phyloP scores from a whole-genome alignment of 1,284 basidiomycete genomes.

The Ganoderma multipileum region DNA sequence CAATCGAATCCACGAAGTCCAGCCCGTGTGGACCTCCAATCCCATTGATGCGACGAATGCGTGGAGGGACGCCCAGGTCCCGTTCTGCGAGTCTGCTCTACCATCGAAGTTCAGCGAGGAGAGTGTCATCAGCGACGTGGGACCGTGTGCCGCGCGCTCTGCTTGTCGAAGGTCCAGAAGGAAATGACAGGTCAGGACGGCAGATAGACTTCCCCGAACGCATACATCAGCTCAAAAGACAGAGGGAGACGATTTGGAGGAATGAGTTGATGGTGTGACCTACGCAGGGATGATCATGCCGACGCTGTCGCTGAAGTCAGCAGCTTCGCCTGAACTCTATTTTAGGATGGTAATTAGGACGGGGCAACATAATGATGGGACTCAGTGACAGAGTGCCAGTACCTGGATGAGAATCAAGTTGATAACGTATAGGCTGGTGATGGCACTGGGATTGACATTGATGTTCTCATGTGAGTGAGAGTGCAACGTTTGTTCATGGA shows the following conservation, averaged over 20 bases:
- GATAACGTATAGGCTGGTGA: background rate
- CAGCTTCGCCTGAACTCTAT: background rate
- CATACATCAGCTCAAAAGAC: background rate
- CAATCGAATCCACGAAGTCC: background rate
- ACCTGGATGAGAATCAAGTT: background rate
- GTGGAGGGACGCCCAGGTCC: background rate
- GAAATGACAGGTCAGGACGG: background rate
- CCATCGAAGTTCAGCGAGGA: background rate
- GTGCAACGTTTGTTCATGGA: background rate
- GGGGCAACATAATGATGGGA: background rate
- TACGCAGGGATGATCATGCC: background rate
- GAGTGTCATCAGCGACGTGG: background rate
- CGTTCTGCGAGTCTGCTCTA: background rate
- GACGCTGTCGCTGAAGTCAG: background rate
- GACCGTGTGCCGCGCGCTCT: background rate
- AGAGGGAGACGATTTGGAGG: background rate
- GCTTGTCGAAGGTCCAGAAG: background rate
- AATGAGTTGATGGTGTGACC: background rate
- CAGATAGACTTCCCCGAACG: background rate
- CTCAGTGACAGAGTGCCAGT: background rate
- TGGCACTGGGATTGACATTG: background rate
- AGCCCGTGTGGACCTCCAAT: background rate
- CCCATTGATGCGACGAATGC: background rate
- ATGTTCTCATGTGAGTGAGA: background rate
- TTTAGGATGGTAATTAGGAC: background rate